A percentile compares a stretch with the other conserved stretches of the same genome.
These are phyloP conservation scores for Starmera amethionina DNA, from an alignment of 805 yeast species.

Conservation along the genomic window DNA sequence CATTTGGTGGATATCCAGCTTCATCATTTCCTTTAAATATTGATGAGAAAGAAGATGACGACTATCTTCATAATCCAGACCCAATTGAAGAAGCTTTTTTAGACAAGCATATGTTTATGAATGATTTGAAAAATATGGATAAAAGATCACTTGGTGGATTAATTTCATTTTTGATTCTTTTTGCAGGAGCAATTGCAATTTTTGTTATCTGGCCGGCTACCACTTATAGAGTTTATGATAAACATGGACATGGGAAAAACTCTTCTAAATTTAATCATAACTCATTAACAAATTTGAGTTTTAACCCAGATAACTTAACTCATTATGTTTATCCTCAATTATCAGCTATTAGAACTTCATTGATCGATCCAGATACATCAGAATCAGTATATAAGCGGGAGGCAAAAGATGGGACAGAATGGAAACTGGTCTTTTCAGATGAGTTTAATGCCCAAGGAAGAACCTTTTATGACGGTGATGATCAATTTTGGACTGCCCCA, in stretches of 20 bases:
- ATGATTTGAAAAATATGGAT: slow-evolving; percentile 62
- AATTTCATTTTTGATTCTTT: slow-evolving; percentile 46
- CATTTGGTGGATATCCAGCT: slow-evolving; percentile 97
- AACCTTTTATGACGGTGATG: slow-evolving; percentile 84
- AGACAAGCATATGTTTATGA: slow-evolving; percentile 56
- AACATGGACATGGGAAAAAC: slow-evolving; percentile 7
- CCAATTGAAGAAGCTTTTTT: slow-evolving; percentile 85
- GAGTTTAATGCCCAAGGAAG: slow-evolving; percentile 88
- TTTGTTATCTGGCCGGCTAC: slow-evolving; percentile 77
- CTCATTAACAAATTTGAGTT: slow-evolving; percentile 7
- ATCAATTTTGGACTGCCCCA: slow-evolving; percentile 82
- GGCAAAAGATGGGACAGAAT: slow-evolving; percentile 52
- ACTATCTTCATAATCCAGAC: slow-evolving; percentile 91
- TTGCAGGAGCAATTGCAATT: slow-evolving; percentile 52
- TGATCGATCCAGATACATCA: slow-evolving; percentile 61
- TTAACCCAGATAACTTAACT: slow-evolving; percentile 29
- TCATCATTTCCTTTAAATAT: slow-evolving; percentile 84
- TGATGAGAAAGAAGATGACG: slow-evolving; percentile 93
- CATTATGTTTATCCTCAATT: slow-evolving; percentile 40
- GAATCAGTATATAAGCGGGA: slow-evolving; percentile 34
- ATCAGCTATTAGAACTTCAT: slow-evolving; percentile 38
- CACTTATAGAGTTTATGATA: slow-evolving; percentile 66
- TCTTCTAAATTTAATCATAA: not conserved
- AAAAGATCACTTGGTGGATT: slow-evolving; percentile 51
- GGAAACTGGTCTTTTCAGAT: slow-evolving; percentile 81